A percentile compares a stretch with the other conserved stretches of the same genome.
phyloP scores from a whole-genome alignment of 257 asterid genomes.

The Lithospermum erythrorhizon region DNA sequence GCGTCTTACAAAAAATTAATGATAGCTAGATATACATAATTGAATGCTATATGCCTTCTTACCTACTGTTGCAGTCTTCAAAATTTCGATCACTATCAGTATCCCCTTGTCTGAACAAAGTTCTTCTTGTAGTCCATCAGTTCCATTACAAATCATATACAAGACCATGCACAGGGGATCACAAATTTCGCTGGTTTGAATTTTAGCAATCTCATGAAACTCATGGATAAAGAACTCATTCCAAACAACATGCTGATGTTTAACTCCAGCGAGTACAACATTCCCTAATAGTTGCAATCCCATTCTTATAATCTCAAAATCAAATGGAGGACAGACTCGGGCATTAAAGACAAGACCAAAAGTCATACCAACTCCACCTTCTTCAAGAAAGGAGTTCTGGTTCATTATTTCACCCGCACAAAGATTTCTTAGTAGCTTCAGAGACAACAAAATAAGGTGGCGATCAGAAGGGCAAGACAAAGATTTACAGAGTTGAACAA shows the following conservation, averaged over 20 bases:
- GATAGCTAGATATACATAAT: not conserved
- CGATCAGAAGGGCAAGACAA: slow-evolving; percentile 26
- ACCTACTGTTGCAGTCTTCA: slow-evolving; percentile 53
- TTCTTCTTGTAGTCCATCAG: slow-evolving; percentile 19
- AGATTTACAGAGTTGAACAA: slow-evolving; percentile 44
- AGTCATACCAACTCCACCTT: slow-evolving; percentile 41
- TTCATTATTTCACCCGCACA: slow-evolving; percentile 74
- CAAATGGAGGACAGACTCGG: slow-evolving; percentile 28
- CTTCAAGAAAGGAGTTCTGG: slow-evolving; percentile 57
- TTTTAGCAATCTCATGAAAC: slow-evolving; percentile 47
- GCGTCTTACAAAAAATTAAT: slow-evolving; percentile 1
- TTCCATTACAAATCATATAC: slow-evolving; percentile 47
- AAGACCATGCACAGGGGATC: slow-evolving; percentile 75
- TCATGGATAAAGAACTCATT: slow-evolving; percentile 34
- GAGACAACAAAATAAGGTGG: slow-evolving; percentile 33
- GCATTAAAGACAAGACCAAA: slow-evolving; percentile 25
- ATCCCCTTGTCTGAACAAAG: slow-evolving; percentile 43
- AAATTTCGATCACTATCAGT: slow-evolving; percentile 30
- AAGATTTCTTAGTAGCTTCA: slow-evolving; percentile 67
- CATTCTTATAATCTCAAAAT: slow-evolving; percentile 27
- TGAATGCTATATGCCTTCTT: slow-evolving; percentile 1
- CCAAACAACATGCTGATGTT: slow-evolving; percentile 56
- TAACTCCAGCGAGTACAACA: slow-evolving; percentile 63
- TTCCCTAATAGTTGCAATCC: slow-evolving; percentile 74
- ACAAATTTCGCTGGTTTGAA: slow-evolving; percentile 44